Percentiles rank a stretch among this genome's conserved stretches.
Evolutionary conservation across 2,329 filamentous ascomycete genomes (phyloP).

Genomic region (Botrytis pseudocinerea): DNA sequence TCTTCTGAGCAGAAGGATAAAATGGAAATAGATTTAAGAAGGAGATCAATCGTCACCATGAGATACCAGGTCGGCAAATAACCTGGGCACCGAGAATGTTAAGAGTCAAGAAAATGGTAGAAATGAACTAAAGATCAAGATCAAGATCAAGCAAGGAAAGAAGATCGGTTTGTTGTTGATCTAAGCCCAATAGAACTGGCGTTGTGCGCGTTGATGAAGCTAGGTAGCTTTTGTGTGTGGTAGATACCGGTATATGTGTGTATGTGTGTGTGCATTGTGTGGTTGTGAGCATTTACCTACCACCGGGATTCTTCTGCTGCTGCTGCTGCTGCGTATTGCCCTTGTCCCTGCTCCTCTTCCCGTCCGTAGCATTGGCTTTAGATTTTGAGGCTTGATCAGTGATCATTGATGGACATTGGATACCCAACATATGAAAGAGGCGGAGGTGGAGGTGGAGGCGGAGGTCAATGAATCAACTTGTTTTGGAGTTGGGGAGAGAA

Average conservation of each 20-base stretch:
- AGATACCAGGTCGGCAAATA: neutral
- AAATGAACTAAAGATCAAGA: neutral
- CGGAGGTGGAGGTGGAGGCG: neutral
- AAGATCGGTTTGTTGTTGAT: slow-evolving; percentile 5
- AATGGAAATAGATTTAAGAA: neutral
- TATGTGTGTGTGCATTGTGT: no score
- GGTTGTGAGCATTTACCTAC: neutral
- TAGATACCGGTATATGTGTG: neutral
- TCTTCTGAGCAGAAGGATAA: neutral
- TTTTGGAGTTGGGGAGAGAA: neutral
- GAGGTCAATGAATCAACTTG: neutral
- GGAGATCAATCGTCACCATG: slow-evolving; percentile 4
- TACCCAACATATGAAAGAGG: slow-evolving; percentile 2
- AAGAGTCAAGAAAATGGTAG: neutral
- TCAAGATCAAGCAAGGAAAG: slow-evolving; percentile 14
- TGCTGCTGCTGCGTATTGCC: neutral
- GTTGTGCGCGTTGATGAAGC: slow-evolving; percentile 1
- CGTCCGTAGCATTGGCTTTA: neutral
- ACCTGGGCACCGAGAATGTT: slow-evolving; percentile 7
- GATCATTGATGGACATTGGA: neutral
- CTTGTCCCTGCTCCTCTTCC: neutral
- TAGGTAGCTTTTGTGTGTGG: slow-evolving; percentile 1
- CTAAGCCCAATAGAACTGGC: slow-evolving; percentile 5
- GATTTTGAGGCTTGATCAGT: neutral
- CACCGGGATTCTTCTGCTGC: neutral